A percentile compares a stretch with the other conserved stretches of the same genome.
These are phyloP conservation scores for Sporisorium sorghi DNA, from an alignment of 1,284 basidiomycete genomes.

Conservation along the genomic window DNA sequence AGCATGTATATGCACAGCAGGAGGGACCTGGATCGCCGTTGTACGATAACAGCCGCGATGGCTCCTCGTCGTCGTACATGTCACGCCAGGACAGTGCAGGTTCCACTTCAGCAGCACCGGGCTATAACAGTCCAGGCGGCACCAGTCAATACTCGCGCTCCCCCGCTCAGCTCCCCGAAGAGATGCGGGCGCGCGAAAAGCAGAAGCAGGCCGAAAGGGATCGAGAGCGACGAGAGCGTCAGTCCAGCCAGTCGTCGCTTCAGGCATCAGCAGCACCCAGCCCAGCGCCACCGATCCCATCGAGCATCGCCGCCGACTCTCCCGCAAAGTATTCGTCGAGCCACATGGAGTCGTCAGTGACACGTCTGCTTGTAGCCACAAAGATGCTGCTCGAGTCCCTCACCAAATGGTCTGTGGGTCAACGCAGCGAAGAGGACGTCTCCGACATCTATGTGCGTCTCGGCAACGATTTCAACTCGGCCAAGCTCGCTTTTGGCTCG, in stretches of 20 bases:
- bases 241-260: slow-evolving; percentile 37
- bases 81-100: slow-evolving; percentile 44
- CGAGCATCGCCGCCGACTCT: slow-evolving; percentile 17
- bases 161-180: slow-evolving; percentile 53
- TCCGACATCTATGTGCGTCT: slow-evolving; percentile 96
- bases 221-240: slow-evolving; percentile 37
- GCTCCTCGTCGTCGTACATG: slow-evolving; percentile 27
- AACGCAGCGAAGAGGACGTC: slow-evolving; percentile 83
- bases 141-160: slow-evolving; percentile 27
- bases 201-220: slow-evolving; percentile 46
- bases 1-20: slow-evolving; percentile 40
- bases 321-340: slow-evolving; percentile 51
- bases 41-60: slow-evolving; percentile 22
- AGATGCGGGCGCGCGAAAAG: slow-evolving; percentile 51
- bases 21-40: slow-evolving; percentile 29
- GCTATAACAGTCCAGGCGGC: slow-evolving; percentile 28
- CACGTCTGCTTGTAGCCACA: slow-evolving; percentile 90
- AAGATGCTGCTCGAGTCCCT: slow-evolving; percentile 92
- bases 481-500: slow-evolving; percentile 85
- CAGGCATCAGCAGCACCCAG: slow-evolving; percentile 10
- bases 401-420: slow-evolving; percentile 75
- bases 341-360: slow-evolving; percentile 88
- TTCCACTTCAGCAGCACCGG: slow-evolving; percentile 28
- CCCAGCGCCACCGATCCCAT: slow-evolving; percentile 12
- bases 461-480: slow-evolving; percentile 96